Percentiles rank a stretch among this genome's conserved stretches.
phyloP scores from a whole-genome alignment of 257 asterid species.

The Solanum bulbocastanum region DNA sequence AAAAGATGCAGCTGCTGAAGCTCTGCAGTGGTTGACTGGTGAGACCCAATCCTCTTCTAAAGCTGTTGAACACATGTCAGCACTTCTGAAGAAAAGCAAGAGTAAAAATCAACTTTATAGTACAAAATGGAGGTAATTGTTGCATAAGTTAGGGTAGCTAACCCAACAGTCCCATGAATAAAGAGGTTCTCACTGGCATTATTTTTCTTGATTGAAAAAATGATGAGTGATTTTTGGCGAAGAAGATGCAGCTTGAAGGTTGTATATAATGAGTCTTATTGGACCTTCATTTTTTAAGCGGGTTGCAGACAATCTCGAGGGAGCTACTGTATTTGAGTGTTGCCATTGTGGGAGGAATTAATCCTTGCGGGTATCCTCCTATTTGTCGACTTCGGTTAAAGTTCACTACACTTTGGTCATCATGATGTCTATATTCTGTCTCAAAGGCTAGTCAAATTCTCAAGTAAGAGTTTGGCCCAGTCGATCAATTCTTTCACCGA shows the following conservation, averaged over 20 bases:
- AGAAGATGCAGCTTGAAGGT: background rate
- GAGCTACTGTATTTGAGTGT: background rate
- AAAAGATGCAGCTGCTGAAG: slow-evolving; percentile 89
- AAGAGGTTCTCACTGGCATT: background rate
- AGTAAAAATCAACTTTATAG: slow-evolving; percentile 29
- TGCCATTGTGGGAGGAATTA: background rate
- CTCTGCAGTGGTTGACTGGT: slow-evolving; percentile 81
- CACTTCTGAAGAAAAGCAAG: slow-evolving; percentile 60
- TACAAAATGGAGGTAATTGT: slow-evolving; percentile 56
- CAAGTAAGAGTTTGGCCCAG: background rate
- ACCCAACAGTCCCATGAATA: background rate
- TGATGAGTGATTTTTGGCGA: background rate
- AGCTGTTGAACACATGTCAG: slow-evolving; percentile 47
- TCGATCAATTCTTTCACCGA: background rate
- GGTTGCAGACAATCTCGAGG: background rate
- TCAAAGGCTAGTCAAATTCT: background rate
- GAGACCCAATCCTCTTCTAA: slow-evolving; percentile 47
- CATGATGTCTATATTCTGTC: background rate
- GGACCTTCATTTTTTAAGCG: background rate
- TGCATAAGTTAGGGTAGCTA: background rate
- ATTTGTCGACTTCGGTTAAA: background rate
- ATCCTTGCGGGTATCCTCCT: background rate
- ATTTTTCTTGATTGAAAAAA: background rate
- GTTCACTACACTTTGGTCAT: background rate
- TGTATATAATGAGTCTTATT: background rate